Evolutionary conservation across 345 rosid species (phyloP).

Genomic region (Gossypium australe): DNA sequence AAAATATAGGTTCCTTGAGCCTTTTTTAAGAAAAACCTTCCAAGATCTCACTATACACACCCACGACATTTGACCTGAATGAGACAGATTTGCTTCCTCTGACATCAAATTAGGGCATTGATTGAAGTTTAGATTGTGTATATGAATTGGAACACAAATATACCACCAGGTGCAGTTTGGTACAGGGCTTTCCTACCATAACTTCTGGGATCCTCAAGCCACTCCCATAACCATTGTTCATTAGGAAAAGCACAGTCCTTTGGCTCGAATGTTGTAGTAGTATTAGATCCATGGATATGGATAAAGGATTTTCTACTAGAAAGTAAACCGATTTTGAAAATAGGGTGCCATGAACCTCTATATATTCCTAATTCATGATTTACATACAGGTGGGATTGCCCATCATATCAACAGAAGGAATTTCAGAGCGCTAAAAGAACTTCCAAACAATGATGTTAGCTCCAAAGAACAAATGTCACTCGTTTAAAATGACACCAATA

Average conservation of each 20-base stretch:
- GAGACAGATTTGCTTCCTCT: too few relatives aligned
- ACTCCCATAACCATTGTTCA: too few relatives aligned
- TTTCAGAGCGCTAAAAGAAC: neutral
- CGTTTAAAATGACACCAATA: neutral
- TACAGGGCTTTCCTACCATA: too few relatives aligned
- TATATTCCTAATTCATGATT: neutral
- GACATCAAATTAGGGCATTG: too few relatives aligned
- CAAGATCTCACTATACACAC: too few relatives aligned
- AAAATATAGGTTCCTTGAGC: too few relatives aligned
- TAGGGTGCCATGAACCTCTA: neutral
- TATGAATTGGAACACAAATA: too few relatives aligned
- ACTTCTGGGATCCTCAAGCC: too few relatives aligned
- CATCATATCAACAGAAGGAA: neutral
- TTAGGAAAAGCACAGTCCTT: neutral
- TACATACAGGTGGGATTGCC: neutral
- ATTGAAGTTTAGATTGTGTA: too few relatives aligned
- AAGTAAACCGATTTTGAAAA: neutral
- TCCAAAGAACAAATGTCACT: neutral
- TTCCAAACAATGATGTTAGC: neutral
- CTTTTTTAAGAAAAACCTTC: too few relatives aligned
- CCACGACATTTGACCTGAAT: too few relatives aligned
- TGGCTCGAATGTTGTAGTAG: neutral
- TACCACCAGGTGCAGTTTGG: too few relatives aligned
- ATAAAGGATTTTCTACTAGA: neutral
- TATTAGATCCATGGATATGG: neutral